Percentiles rank a stretch among this genome's conserved stretches.
Conservation (phyloP, 1,139 yeast species). For the Magnusiomyces paraingens region DNA sequence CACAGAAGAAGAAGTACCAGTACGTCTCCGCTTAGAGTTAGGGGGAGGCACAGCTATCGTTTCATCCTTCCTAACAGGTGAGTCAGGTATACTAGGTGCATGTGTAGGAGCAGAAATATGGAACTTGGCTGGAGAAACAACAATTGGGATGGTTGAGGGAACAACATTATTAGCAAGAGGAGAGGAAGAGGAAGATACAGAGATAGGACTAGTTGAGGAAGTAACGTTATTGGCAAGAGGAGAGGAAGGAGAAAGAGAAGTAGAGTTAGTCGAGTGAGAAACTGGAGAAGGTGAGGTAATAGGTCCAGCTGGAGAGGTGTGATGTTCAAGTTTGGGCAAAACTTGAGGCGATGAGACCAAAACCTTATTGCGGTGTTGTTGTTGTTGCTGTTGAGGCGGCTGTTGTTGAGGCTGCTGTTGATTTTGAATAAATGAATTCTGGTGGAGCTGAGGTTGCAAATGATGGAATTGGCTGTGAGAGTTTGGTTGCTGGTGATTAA, state of each 20-base stretch:
- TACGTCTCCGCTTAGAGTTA: conserved; percentile 4
- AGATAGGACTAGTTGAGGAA: neutral
- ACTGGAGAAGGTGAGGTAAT: too few relatives aligned
- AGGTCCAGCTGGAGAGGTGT: too few relatives aligned
- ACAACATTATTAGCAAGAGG: too few relatives aligned
- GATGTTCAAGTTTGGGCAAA: neutral
- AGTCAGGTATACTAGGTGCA: neutral
- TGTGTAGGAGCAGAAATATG: neutral
- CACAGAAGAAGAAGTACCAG: neutral
- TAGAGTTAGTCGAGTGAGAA: neutral
- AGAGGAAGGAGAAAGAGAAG: neutral
- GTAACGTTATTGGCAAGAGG: neutral
- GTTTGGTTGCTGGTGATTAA: conserved; percentile 6
- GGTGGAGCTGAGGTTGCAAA: neutral
- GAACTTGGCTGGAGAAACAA: too few relatives aligned
- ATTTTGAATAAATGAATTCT: neutral
- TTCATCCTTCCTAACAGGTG: neutral
- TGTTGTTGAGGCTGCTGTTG: too few relatives aligned
- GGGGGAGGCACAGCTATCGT: conserved; percentile 6
- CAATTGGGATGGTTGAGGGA: too few relatives aligned
- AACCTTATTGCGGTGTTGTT: too few relatives aligned
- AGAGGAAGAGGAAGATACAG: neutral
- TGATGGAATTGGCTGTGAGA: neutral
- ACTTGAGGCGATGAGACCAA: too few relatives aligned
- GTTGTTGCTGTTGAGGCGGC: too few relatives aligned